These are phyloP conservation scores for Russula lepida DNA, from an alignment of 768 basidiomycete genomes.

Conservation along the genomic window DNA sequence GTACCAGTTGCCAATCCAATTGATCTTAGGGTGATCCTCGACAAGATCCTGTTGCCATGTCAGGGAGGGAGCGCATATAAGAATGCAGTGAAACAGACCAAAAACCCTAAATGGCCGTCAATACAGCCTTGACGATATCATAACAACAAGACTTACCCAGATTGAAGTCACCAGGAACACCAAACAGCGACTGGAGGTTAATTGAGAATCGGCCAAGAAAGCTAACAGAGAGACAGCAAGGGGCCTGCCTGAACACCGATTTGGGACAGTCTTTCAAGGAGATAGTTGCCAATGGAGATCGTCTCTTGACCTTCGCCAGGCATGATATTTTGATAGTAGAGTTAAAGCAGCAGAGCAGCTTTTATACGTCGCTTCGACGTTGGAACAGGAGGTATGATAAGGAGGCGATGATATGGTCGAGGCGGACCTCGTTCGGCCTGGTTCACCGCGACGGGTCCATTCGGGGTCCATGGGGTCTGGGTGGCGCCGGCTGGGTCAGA, in stretches of 20 bases:
- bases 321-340: neutral
- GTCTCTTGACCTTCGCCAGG: constrained; percentile 14
- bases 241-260: constrained; percentile 48
- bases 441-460: neutral
- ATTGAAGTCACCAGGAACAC: constrained; percentile 84
- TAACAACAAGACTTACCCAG: constrained; percentile 36
- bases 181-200: constrained; percentile 59
- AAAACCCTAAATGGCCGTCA: constrained; percentile 30
- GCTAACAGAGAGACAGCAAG: constrained; percentile 9
- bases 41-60: constrained; percentile 55
- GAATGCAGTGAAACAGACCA: constrained; percentile 30
- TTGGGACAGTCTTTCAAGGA: constrained; percentile 54
- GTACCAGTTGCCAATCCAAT: constrained; percentile 86
- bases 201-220: neutral
- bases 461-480: too few species aligned
- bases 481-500: neutral
- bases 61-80: constrained; percentile 3
- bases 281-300: constrained; percentile 49
- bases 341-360: neutral
- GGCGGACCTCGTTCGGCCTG: constrained; percentile 2
- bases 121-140: neutral
- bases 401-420: neutral
- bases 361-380: neutral
- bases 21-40: constrained; percentile 66
- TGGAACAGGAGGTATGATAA: neutral